phyloP scores from a whole-genome alignment of 148 eudicot genomes.

The Chenopodium album region DNA sequence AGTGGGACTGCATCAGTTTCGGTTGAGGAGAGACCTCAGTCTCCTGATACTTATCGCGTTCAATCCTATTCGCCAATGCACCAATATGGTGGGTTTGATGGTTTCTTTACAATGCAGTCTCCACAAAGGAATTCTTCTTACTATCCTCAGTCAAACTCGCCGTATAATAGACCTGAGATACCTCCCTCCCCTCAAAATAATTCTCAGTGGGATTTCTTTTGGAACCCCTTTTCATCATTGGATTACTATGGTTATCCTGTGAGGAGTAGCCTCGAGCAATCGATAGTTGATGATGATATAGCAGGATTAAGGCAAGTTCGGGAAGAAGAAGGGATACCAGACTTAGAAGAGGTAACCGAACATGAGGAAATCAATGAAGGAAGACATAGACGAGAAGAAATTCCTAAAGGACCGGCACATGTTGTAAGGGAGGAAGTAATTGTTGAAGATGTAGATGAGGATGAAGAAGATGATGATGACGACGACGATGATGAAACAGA shows the following conservation, averaged over 20 bases:
- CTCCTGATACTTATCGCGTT: conserved; percentile 71
- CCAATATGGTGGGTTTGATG: conserved; percentile 68
- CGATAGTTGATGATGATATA: conserved; percentile 63
- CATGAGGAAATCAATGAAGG: conserved; percentile 55
- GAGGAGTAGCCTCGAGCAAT: conserved; percentile 57
- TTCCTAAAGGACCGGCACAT: conserved; percentile 23
- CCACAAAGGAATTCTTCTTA: conserved; percentile 52
- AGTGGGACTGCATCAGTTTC: conserved; percentile 72
- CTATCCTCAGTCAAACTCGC: conserved; percentile 48
- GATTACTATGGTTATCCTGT: conserved; percentile 84
- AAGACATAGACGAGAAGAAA: conserved; percentile 36
- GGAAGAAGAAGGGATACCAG: conserved; percentile 97
- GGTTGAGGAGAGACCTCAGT: conserved; percentile 70
- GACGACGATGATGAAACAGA: conserved; percentile 52
- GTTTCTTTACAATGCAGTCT: conserved; percentile 72
- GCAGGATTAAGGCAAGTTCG: conserved; percentile 73
- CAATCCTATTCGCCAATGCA: conserved; percentile 65
- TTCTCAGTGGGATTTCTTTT: conserved; percentile 96
- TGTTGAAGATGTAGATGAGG: conserved; percentile 70
- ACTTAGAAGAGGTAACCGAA: conserved; percentile 89
- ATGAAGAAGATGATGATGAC: conserved; percentile 35
- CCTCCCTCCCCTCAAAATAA: conserved; percentile 76
- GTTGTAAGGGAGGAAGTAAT: conserved; percentile 50
- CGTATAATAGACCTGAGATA: conserved; percentile 45
- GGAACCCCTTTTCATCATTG: conserved; percentile 95